Base-by-base conservation (phyloP, 345 rosid species). In the Ceriops tagal region DNA sequence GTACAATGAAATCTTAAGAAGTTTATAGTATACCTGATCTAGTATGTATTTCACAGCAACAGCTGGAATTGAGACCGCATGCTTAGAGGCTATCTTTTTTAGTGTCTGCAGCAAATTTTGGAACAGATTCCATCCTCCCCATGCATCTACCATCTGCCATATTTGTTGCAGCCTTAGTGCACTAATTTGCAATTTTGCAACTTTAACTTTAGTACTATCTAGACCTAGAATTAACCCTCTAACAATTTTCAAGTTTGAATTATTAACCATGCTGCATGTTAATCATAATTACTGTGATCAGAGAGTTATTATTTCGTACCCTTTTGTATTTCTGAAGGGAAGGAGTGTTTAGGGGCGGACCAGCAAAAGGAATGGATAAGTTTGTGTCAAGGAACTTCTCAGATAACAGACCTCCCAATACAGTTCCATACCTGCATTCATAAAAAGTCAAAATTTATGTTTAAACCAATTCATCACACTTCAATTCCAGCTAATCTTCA, bases 71-170 rank as follows among this genome's bases (percentile, higher is more conserved):
- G 92, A 84, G 74, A 89, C 93, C 35, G 93, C 92, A 62, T 93
- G 98, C 78, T 89, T 93, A 53, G 86, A 30, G 53, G 96, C 87
- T 76, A 93, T 65, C 27, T 49, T 75, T 69, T 90, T 93, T 31
- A 91, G 86, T 4, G 90, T 86, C 78, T 79, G 78, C 69, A 91
- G 90, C 73, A 93, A 75, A 68, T 66, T 80, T 87, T 93, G 98
- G 77, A 93, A 93, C 24, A 73, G 87, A 79, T 81, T 75, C 98
- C 98, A 93, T 52, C 96, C 98, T 89, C 98, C 98, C 98, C 97
- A 91, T 20, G 96, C 92, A 85, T 93, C 98, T 70, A 91, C 88
- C 96, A 91, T 89, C 98, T 93, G 85, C 61, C 64, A 76, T 35
- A 55, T 32, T 63, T 27, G 30, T 19, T 24, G 47, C 43, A 58